These are phyloP conservation scores for Cytospora piceicola DNA, from an alignment of 2,329 filamentous ascomycete species.

Conservation along the genomic window DNA sequence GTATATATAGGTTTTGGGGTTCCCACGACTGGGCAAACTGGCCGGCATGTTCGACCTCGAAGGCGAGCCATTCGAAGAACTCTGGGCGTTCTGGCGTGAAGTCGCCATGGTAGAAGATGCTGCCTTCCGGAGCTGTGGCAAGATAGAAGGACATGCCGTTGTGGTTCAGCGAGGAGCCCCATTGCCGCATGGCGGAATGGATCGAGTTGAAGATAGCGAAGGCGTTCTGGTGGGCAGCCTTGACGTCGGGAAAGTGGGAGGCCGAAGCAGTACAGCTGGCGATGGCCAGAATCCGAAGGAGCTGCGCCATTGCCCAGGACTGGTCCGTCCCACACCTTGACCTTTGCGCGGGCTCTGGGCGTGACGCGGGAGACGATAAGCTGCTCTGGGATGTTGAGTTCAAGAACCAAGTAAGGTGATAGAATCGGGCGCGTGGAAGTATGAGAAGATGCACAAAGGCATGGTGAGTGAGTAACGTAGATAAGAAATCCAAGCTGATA, in stretches of 20 bases:
- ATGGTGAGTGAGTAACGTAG: not conserved
- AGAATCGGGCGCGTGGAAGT: not conserved
- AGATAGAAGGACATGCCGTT: constrained; percentile 67
- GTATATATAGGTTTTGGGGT: not conserved
- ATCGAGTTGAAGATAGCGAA: constrained; percentile 29
- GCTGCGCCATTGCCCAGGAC: not conserved
- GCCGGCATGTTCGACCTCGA: constrained; percentile 65
- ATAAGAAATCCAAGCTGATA: not conserved
- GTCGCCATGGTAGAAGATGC: constrained; percentile 62
- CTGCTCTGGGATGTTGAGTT: not conserved
- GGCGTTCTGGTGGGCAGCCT: constrained; percentile 16
- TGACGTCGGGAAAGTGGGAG: not conserved
- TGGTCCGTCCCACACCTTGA: not conserved
- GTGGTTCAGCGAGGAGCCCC: constrained; percentile 63
- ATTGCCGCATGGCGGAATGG: constrained; percentile 44
- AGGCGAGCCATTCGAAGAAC: constrained; percentile 63
- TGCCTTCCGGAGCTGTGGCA: constrained; percentile 57
- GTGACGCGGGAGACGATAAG: not conserved
- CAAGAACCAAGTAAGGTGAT: not conserved
- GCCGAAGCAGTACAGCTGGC: not conserved
- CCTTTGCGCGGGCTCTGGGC: not conserved
- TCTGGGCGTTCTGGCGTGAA: constrained; percentile 45
- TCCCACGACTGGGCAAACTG: constrained; percentile 50
- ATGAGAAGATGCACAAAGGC: not conserved
- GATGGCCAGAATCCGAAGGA: not conserved